Conservation (phyloP, 75 land plant species). For the Cupressus sempervirens region DNA sequence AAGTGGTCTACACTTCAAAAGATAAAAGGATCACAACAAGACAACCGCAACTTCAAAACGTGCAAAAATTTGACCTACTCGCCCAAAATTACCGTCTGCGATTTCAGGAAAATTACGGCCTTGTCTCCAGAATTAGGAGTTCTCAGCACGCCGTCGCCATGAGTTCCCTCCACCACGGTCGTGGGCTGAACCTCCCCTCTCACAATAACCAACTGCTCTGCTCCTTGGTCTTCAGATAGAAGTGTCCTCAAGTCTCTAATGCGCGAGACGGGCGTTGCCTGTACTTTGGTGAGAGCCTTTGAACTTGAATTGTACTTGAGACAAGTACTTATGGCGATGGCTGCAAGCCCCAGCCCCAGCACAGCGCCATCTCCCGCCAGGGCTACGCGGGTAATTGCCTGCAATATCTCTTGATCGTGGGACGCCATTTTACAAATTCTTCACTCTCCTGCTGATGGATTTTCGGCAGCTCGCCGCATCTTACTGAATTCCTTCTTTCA, state of each 20-base stretch:
- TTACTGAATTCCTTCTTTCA: too few relatives aligned
- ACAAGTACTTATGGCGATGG: constrained; percentile 51
- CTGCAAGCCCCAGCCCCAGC: constrained; percentile 46
- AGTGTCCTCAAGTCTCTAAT: constrained; percentile 47
- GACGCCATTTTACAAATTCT: neutral
- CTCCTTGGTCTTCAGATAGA: constrained; percentile 12
- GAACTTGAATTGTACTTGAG: constrained; percentile 33
- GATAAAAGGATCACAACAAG: neutral
- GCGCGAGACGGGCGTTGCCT: constrained; percentile 23
- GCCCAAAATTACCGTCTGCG: constrained; percentile 40
- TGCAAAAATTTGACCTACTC: neutral
- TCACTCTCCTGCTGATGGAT: neutral
- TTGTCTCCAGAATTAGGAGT: constrained; percentile 28
- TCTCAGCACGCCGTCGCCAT: constrained; percentile 17
- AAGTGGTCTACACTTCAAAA: neutral
- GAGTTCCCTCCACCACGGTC: constrained; percentile 16
- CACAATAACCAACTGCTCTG: constrained; percentile 39
- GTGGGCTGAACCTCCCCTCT: constrained; percentile 42
- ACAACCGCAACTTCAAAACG: neutral
- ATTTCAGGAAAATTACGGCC: constrained; percentile 41
- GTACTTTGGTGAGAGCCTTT: constrained; percentile 32
- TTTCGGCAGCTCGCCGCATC: neutral
- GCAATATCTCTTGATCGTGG: neutral
- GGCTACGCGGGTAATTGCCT: constrained; percentile 29
- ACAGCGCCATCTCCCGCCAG: constrained; percentile 56